These are phyloP conservation scores for Tilletiopsis washingtonensis DNA, from an alignment of 1,284 basidiomycete genomes.

Conservation along the genomic window DNA sequence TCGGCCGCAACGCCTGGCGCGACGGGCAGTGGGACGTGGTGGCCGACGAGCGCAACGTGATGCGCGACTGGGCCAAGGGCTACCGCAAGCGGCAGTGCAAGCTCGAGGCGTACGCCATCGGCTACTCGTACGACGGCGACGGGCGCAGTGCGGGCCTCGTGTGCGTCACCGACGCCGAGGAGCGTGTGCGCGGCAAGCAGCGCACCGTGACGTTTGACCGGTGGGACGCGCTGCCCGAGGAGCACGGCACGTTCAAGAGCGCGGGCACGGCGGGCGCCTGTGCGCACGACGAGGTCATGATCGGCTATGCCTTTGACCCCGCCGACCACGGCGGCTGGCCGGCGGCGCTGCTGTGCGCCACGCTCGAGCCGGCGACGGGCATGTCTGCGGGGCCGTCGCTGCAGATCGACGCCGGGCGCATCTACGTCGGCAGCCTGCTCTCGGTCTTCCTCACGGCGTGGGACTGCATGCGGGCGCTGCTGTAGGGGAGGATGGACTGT, in stretches of 20 bases:
- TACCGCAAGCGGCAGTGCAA: conserved; percentile 8
- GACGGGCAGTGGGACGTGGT: neutral
- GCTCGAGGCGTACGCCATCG: conserved; percentile 1
- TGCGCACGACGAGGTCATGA: conserved; percentile 7
- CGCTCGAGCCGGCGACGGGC: neutral
- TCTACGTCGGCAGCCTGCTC: too few relatives aligned
- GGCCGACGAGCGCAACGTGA: conserved; percentile 1
- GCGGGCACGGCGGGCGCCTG: conserved; percentile 5
- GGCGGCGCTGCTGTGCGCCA: conserved; percentile 6
- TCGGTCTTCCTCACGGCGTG: too few relatives aligned
- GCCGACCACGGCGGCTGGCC: conserved; percentile 3
- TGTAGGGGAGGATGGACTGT: too few relatives aligned
- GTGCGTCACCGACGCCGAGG: neutral
- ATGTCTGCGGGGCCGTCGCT: too few relatives aligned
- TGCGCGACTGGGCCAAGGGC: conserved; percentile 6
- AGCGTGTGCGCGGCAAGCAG: neutral
- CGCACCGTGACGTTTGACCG: conserved; percentile 2
- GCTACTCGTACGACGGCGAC: conserved; percentile 5
- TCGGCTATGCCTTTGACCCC: conserved; percentile 6
- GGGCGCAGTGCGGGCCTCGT: neutral
- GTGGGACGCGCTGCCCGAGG: neutral
- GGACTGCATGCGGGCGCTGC: too few relatives aligned
- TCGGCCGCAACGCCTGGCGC: conserved; percentile 6
- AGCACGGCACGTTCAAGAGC: conserved; percentile 2
- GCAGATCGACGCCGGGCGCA: too few relatives aligned